Evolutionary conservation across 768 basidiomycete species (phyloP).

Genomic region (Suillus occidentalis): DNA sequence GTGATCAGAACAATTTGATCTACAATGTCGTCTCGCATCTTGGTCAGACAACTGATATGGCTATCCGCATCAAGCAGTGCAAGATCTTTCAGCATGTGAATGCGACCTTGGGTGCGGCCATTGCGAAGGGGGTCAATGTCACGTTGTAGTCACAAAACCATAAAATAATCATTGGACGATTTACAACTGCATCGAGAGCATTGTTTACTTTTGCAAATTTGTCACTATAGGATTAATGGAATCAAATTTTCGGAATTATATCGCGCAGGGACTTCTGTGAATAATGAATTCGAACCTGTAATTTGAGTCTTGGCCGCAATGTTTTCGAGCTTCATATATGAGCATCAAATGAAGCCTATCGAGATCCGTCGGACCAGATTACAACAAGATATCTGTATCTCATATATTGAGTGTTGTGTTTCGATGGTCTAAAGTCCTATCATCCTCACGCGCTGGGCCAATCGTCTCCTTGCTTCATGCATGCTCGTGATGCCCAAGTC

Average conservation of each 20-base stretch:
- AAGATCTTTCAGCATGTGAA: slow-evolving; percentile 40
- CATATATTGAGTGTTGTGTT: not conserved
- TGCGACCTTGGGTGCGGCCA: slow-evolving; percentile 33
- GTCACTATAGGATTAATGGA: not conserved
- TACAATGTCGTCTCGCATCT: slow-evolving; percentile 40
- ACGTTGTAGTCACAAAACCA: slow-evolving; percentile 7
- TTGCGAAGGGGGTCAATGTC: slow-evolving; percentile 35
- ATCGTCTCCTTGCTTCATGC: too few relatives aligned
- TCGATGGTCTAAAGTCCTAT: not conserved
- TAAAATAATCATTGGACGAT: not conserved
- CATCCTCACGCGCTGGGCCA: not conserved
- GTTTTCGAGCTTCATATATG: not conserved
- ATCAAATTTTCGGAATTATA: not conserved
- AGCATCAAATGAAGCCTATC: not conserved
- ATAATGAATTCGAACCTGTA: not conserved
- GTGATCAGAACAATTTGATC: slow-evolving; percentile 38
- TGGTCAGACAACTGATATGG: slow-evolving; percentile 29
- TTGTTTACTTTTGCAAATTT: not conserved
- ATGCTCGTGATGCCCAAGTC: not conserved
- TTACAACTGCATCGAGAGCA: not conserved
- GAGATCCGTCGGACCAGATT: not conserved
- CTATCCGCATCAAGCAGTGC: slow-evolving; percentile 33
- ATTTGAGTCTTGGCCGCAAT: not conserved
- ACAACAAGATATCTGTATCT: not conserved
- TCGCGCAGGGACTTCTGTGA: not conserved